Evolutionary conservation across 140 eudicot genomes (phyloP).

Genomic region (Ambrosia hybrid): DNA sequence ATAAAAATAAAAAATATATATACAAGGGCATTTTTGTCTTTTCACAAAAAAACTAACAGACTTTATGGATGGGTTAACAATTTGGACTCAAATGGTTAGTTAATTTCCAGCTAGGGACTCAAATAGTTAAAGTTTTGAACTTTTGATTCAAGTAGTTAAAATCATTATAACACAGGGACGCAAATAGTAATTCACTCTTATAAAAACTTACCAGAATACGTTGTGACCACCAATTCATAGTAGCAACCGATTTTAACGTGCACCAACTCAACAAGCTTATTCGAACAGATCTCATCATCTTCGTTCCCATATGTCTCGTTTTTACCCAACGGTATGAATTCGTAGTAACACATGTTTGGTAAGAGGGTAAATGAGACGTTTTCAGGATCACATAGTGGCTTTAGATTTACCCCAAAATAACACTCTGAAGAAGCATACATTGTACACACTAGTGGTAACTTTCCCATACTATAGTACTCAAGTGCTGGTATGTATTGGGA

Average conservation of each 20-base stretch:
- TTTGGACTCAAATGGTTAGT: no score
- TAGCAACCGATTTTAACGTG: constrained; percentile 55
- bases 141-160: no score
- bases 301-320: constrained; percentile 50
- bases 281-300: constrained; percentile 57
- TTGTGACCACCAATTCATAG: constrained; percentile 82
- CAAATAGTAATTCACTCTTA: neutral
- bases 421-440: constrained; percentile 91
- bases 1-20: no score
- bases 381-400: constrained; percentile 63
- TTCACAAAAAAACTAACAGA: no score
- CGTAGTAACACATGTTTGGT: constrained; percentile 80
- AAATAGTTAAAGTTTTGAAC: no score
- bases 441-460: constrained; percentile 69
- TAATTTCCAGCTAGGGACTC: no score
- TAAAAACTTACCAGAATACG: constrained; percentile 67
- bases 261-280: constrained; percentile 59
- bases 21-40: no score
- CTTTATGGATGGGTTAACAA: no score
- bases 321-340: constrained; percentile 66
- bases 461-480: constrained; percentile 63
- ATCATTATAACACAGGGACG: no score
- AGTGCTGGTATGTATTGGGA: constrained; percentile 80
- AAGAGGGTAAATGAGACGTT: constrained; percentile 68
- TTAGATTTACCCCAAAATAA: constrained; percentile 76